Evolutionary conservation across 306 rosid genomes (phyloP), one percentile per base, ranked within the genome.

Genomic region (Crotalaria pallida): DNA sequence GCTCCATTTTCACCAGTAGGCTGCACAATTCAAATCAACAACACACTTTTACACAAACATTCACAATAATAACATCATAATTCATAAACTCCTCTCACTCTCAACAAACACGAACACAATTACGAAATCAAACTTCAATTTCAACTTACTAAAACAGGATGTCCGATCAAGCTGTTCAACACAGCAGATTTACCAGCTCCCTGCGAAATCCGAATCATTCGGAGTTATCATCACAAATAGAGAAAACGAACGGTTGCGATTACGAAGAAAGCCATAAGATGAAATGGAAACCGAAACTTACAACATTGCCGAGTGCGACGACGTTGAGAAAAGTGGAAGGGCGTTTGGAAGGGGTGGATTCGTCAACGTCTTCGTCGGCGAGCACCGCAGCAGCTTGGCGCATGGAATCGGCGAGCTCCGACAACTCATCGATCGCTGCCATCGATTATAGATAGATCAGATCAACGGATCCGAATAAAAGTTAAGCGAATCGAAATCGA

Each of bases 1-100:
- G 97, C 99, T 61, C 99, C 99, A 74, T 91, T 94, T 74, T 94
- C 99, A 65, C 97, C 97, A 3, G 99, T 94, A 61, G 99, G 99
- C 99, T 94, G 88, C 19, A 82, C 45, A 34, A 58, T 9, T 24
- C 36, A 72, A 80, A 53, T 31, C 10, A 61, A 77, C 59, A 12
- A 12, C 9, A 72, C 53, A 77, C 7, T 65, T 72, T 15, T 31
- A 38, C 44, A 38, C 44, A 38, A 31, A 43, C 19, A 6, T 21
- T 23, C 34, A 33, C 3, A 15, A 16, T 9, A 75, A 47, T 16
- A 7, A 63, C 16, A 64, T n/a, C n/a, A 75, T 56, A 5, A 29
- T 9, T 76, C 23, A 59, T 33, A 36, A n/a, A 0, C 6, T 7
- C 6, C 44, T 38, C 44, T 38, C 44, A 9, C 16, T 41, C 47